Base-by-base conservation (phyloP, 2,329 filamentous ascomycete genomes). In the Aspergillus calidoustus region DNA sequence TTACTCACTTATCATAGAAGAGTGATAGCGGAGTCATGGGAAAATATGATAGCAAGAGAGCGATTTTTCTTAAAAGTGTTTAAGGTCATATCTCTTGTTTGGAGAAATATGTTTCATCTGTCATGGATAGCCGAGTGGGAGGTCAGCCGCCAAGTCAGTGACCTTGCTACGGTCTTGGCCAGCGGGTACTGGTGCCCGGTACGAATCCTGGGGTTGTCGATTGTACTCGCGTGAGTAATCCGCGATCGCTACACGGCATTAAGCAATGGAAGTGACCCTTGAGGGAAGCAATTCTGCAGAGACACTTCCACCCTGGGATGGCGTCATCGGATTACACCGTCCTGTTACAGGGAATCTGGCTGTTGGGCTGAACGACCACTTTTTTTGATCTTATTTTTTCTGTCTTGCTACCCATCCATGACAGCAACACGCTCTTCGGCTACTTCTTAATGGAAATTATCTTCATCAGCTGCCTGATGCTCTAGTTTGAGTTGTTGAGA, bases 231-330 rank as follows among this genome's bases (percentile, higher is more conserved):
- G 76, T 73, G 80, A 81, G 83, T 78, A 85, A 81, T 82, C 80
- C 77, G 78, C 80, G 83, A 84, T 77, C 64, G 82, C 79, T 84
- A 78, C 69, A 73, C 72, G 76, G 74, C 78, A 78, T 69, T 86
- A 82, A 85, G 83, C 78, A 77, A 82, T 83, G 81, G 77, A 80
- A 74, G 72, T 77, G 73, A 85, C 66, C 64, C 81, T 84, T 83
- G 81, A 85, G 83, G 80, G 81, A 83, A 84, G 83, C 76, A 82
- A 85, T 84, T 83, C 81, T 82, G 82, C 83, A 85, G 81, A 84
- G 81, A 80, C 72, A 75, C 74, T 76, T 80, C 78, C 81, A 80
- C 81, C 82, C 81, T 79, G 78, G 76, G 78, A 76, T 83, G 82
- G 83, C 82, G 82, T 79, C 74, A 76, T 77, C 79, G 81, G 83